Conservation (phyloP, 148 eudicot species). For the Silene latifolia region DNA sequence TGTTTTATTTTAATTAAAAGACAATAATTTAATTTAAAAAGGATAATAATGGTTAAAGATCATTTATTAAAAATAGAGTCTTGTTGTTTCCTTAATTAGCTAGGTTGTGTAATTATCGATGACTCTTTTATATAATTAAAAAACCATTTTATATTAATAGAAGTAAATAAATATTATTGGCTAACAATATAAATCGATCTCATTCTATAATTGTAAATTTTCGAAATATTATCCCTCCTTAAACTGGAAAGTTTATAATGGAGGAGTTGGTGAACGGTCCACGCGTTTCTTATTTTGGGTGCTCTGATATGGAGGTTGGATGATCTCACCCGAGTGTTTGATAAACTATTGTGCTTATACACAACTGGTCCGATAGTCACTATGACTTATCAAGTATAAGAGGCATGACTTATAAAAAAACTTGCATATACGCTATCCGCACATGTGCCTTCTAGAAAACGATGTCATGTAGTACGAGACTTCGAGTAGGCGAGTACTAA, state of each 20-base stretch:
- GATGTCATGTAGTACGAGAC: neutral
- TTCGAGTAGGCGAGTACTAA: no score
- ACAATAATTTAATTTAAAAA: no score
- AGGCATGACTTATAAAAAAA: neutral
- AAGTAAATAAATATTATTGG: no score
- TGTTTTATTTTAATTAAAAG: no score
- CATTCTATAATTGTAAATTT: no score
- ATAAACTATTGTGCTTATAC: neutral
- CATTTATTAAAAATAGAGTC: no score
- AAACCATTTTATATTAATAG: no score
- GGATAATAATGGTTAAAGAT: no score
- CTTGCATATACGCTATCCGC: neutral
- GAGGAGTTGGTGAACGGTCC: neutral
- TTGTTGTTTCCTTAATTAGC: no score
- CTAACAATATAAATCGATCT: no score
- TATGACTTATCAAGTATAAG: neutral
- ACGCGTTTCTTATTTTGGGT: neutral
- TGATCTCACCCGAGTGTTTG: neutral
- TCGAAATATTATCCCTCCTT: neutral
- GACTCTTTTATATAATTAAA: no score
- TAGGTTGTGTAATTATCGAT: no score
- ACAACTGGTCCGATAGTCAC: neutral
- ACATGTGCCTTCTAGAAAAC: neutral
- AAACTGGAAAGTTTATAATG: neutral
- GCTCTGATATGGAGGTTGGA: neutral